phyloP scores from a whole-genome alignment of 140 eudicot genomes.

The Anethum foeniculum region DNA sequence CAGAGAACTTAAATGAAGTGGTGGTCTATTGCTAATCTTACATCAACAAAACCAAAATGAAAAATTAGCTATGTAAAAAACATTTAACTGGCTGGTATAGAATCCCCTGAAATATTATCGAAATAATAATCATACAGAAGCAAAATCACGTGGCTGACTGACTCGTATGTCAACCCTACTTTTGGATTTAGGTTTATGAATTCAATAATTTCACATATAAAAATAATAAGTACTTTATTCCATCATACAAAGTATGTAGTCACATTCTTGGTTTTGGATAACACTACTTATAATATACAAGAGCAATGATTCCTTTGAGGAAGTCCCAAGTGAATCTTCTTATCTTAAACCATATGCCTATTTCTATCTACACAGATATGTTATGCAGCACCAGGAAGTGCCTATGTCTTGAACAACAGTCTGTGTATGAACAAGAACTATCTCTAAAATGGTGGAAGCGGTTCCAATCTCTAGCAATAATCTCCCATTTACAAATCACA shows the following conservation, averaged over 20 bases:
- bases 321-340: not conserved
- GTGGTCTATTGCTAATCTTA: not conserved
- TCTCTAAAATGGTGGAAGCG: slow-evolving; percentile 47
- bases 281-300: not conserved
- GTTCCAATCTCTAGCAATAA: slow-evolving; percentile 37
- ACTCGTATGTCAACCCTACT: not conserved
- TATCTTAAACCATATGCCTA: not conserved
- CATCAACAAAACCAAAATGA: not conserved
- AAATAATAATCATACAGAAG: not conserved
- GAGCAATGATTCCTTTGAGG: slow-evolving; percentile 4
- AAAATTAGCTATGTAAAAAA: no score
- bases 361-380: not conserved
- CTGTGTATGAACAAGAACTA: slow-evolving; percentile 46
- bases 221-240: not conserved
- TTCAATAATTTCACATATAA: not conserved
- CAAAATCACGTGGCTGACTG: not conserved
- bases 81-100: not conserved
- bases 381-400: slow-evolving; percentile 5
- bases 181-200: not conserved
- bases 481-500: slow-evolving; percentile 26
- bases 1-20: not conserved
- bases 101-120: not conserved
- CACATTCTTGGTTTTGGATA: not conserved
- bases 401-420: slow-evolving; percentile 26
- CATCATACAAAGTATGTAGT: not conserved